phyloP scores from a whole-genome alignment of 306 rosid genomes.

The Malus sieversii region DNA sequence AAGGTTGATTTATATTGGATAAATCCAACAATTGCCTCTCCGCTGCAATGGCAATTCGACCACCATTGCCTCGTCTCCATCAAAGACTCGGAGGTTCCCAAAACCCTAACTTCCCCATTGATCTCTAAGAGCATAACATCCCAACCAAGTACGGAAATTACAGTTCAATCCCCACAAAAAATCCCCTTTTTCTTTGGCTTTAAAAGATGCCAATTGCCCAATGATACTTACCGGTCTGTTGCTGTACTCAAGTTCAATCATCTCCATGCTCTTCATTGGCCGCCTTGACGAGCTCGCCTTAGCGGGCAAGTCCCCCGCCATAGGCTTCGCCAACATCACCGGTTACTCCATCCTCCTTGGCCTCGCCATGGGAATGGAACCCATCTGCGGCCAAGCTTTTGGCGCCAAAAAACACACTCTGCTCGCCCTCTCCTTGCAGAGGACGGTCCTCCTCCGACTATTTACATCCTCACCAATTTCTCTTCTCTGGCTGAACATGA shows the following conservation, averaged over 20 bases:
- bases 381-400: constrained; percentile 81
- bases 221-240: constrained; percentile 62
- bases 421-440: constrained; percentile 38
- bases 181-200: constrained; percentile 17
- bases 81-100: constrained; percentile 8
- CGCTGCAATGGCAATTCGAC: constrained; percentile 18
- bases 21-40: background rate
- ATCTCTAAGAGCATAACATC: background rate
- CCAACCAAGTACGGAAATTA: background rate
- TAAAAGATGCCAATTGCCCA: constrained; percentile 47
- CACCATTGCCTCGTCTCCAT: background rate
- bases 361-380: constrained; percentile 86
- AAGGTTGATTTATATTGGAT: no score
- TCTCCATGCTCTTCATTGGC: constrained; percentile 87
- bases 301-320: constrained; percentile 75
- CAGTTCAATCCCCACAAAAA: background rate
- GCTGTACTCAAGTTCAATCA: constrained; percentile 68
- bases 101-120: background rate
- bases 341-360: constrained; percentile 91
- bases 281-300: constrained; percentile 62
- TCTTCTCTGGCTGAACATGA: constrained; percentile 53
- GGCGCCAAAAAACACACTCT: constrained; percentile 60
- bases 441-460: constrained; percentile 44
- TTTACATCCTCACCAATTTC: constrained; percentile 61
- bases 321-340: constrained; percentile 82